Percentiles rank a stretch among this genome's conserved stretches.
Evolutionary conservation across 768 basidiomycete species (phyloP).

Genomic region (Sutorius australiensis): DNA sequence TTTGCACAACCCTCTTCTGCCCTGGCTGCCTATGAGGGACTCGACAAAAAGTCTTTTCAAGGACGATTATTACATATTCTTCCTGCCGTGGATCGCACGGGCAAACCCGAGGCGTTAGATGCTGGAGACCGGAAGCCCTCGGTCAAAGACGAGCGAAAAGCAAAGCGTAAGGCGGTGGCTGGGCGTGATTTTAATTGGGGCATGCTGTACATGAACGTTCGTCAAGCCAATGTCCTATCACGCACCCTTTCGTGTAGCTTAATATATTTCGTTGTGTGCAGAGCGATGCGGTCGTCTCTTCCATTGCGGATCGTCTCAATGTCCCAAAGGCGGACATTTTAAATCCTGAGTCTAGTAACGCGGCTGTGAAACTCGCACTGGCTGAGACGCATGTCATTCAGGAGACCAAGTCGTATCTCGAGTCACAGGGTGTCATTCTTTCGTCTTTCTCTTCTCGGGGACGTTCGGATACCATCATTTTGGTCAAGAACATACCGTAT

Average conservation of each 20-base stretch:
- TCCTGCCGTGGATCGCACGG: slow-evolving; percentile 69
- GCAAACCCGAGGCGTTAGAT: slow-evolving; percentile 41
- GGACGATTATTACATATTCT: slow-evolving; percentile 90
- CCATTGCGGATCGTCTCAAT: slow-evolving; percentile 84
- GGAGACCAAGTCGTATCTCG: slow-evolving; percentile 90
- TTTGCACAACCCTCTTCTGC: slow-evolving; percentile 47
- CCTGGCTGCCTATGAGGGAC: slow-evolving; percentile 64
- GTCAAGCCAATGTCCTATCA: slow-evolving; percentile 35
- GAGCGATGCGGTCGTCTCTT: slow-evolving; percentile 92
- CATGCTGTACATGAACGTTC: slow-evolving; percentile 95
- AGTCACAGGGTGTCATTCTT: slow-evolving; percentile 66
- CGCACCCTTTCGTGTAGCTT: slow-evolving; percentile 13
- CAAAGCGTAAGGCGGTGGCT: slow-evolving; percentile 61
- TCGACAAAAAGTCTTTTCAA: slow-evolving; percentile 86
- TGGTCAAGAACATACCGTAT: slow-evolving; percentile 97
- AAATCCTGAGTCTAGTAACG: slow-evolving; percentile 74
- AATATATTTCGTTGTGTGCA: slow-evolving; percentile 33
- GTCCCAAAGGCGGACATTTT: slow-evolving; percentile 85
- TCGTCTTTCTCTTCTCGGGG: slow-evolving; percentile 50
- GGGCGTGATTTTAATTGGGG: slow-evolving; percentile 89
- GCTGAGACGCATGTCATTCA: slow-evolving; percentile 96
- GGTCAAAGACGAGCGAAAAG: slow-evolving; percentile 55
- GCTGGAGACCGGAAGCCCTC: slow-evolving; percentile 43
- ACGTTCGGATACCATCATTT: slow-evolving; percentile 75
- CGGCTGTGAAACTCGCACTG: slow-evolving; percentile 91